Base-by-base conservation (phyloP, 2,329 filamentous ascomycete species). In the Trichophyton mentagrophytes region DNA sequence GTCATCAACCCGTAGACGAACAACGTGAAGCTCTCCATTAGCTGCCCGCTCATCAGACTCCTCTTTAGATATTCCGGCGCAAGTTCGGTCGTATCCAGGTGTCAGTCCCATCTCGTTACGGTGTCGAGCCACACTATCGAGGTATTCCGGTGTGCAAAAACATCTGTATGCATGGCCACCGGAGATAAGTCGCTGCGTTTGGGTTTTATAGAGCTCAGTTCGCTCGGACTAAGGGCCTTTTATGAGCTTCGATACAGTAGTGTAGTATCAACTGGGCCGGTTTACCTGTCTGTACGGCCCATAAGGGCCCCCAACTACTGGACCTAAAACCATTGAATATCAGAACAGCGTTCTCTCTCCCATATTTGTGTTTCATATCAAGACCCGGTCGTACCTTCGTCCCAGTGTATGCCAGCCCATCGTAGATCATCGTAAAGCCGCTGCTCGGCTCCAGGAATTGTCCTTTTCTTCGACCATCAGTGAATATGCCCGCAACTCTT, bases 361-460 rank as follows among this genome's bases (percentile, higher is more conserved):
- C 15, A 22, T 7, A 8, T 17, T 49, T 38, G 22, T 27, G 13
- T 13, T 8, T 47, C 25, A 44, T 22, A 30, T n/a, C 4, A n/a
- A 30, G n/a, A 3, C n/a, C 5, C 40, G 17, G 22, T 22, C 15
- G 44, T 67, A 86, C 86, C 91, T 83, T 99, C 95, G 73, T 96
- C 91, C 92, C 92, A 99, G 59, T 86, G 77, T 36, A 99, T 76
- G 0, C 91, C 90, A 17, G 90, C 88, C 93, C 93, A 99, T 75
- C 80, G 79, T 60, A 99, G 74, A 70, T 97, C 92, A 62, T 87
- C 77, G 65, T 87, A 88, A 2, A 99, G 76, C 60, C 85, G 82
- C 63, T 85, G 73, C 71, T 96, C 90, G 1, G 93, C 90, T 69
- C 87, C 90, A 0, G 79, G 75, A 3, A 97, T 84, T 7, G 92